phyloP scores from a whole-genome alignment of 345 rosid species.

The Noccaea caerulescens region DNA sequence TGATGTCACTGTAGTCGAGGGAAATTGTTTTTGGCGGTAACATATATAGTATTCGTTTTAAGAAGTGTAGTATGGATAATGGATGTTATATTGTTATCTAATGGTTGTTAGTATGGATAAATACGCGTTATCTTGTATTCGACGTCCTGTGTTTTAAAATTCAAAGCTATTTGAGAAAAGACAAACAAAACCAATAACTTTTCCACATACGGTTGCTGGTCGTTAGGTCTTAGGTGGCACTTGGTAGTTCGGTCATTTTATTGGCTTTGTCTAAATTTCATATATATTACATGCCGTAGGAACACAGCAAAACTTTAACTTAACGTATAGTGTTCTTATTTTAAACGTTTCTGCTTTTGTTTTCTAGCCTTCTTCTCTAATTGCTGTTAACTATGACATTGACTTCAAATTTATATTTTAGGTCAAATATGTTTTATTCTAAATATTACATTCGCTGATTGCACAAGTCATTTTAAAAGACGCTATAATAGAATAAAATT shows the following conservation, averaged over 20 bases:
- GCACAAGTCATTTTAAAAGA: too few species aligned
- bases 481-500: too few species aligned
- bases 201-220: conserved; percentile 17
- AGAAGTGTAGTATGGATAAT: background rate
- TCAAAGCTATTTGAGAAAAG: conserved; percentile 3
- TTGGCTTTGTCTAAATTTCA: conserved; percentile 3
- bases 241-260: conserved; percentile 47
- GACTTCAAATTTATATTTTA: too few species aligned
- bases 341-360: conserved; percentile 8
- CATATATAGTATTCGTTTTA: background rate
- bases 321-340: conserved; percentile 1
- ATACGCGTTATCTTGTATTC: background rate
- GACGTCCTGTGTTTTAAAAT: conserved; percentile 20
- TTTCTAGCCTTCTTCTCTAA: conserved; percentile 1
- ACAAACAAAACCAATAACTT: conserved; percentile 8
- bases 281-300: conserved; percentile 28
- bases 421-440: too few species aligned
- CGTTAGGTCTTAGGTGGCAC: conserved; percentile 23
- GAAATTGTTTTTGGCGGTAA: background rate
- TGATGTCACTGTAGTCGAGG: background rate
- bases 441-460: too few species aligned
- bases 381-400: too few species aligned
- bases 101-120: background rate
- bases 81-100: background rate
- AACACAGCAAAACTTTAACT: conserved; percentile 9